A percentile compares a stretch with the other conserved stretches of the same genome.
Evolutionary conservation across 108 stramenopile genomes (phyloP).

Genomic region (Cyclotella kingstonii): DNA sequence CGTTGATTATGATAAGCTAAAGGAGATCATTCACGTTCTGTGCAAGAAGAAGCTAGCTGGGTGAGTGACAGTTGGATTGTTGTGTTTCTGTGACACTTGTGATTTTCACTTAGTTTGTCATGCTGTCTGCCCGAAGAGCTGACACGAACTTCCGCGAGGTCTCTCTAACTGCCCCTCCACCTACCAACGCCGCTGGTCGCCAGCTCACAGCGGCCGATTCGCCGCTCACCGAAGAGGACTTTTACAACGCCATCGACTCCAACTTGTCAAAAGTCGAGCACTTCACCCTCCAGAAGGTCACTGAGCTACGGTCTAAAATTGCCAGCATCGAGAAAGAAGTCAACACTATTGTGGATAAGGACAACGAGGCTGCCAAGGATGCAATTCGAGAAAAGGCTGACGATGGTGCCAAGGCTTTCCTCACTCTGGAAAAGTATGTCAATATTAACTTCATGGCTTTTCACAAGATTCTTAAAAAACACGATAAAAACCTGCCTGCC

Average conservation of each 20-base stretch:
- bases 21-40: conserved; percentile 70
- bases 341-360: conserved; percentile 15
- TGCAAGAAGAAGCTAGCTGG: conserved; percentile 55
- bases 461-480: conserved; percentile 98
- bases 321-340: conserved; percentile 31
- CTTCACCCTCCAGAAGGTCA: conserved; percentile 80
- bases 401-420: conserved; percentile 69
- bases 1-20: conserved; percentile 68
- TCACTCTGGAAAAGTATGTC: conserved; percentile 93
- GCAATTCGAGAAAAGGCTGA: conserved; percentile 50
- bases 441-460: conserved; percentile 97
- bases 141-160: conserved; percentile 70
- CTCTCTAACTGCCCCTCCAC: conserved; percentile 84
- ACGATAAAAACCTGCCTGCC: conserved; percentile 88
- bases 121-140: conserved; percentile 33
- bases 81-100: not conserved
- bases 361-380: conserved; percentile 32
- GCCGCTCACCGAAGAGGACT: conserved; percentile 81
- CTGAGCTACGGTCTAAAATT: conserved; percentile 64
- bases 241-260: conserved; percentile 76
- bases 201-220: conserved; percentile 46
- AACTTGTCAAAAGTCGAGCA: conserved; percentile 87
- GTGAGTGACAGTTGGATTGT: conserved; percentile 38
- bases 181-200: conserved; percentile 77
- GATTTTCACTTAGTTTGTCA: not conserved